Evolutionary conservation across 1,139 yeast species (phyloP), one percentile per base, ranked within the genome.

Genomic region (Yamadazyma diddensiae): DNA sequence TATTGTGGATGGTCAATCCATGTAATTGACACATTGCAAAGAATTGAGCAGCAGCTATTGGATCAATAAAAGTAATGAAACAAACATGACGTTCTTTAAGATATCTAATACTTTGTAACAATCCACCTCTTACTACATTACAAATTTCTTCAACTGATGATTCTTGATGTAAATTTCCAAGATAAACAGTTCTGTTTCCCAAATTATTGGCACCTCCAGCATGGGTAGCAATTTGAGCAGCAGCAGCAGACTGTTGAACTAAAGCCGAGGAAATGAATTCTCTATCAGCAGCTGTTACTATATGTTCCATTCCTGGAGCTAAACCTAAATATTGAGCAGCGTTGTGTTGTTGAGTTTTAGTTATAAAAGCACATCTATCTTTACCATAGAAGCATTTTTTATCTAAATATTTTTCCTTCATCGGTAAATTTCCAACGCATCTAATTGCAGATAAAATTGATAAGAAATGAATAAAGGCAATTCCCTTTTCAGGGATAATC

Each of bases 241-340:
- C 86, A 7, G 85, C 82, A 28, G 78, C 79, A 27, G 81, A 73
- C 53, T 79, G 86, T 51, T 79, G 81, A 26, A 76, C 81, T 43
- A 77, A 65, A 2, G 82, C 82, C 28, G 72, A 65, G 2, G 81
- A 75, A 45, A 48, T 71, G 46, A 77, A 70, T 45, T 78, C 85
- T 33, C 85, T 66, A 55, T 88, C 95, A 15, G 90, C 87, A 39
- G 83, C 83, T 26, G 88, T 82, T 17, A 81, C 81, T 38, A 85
- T 68, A 52, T 84, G 88, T 53, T 85, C 95, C 77, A 82, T 79
- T 17, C 94, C 94, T 15, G 95, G 94, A 25, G 90, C 88, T 46
- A 88, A 72, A 2, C 97, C 97, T 39, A 90, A 66, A 55, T 87
- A 90, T 59, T 90, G 95, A 6, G 97, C 96, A 15, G 97, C 97